phyloP scores from a whole-genome alignment of 768 basidiomycete genomes.

The Xerocomellus amylosporus region DNA sequence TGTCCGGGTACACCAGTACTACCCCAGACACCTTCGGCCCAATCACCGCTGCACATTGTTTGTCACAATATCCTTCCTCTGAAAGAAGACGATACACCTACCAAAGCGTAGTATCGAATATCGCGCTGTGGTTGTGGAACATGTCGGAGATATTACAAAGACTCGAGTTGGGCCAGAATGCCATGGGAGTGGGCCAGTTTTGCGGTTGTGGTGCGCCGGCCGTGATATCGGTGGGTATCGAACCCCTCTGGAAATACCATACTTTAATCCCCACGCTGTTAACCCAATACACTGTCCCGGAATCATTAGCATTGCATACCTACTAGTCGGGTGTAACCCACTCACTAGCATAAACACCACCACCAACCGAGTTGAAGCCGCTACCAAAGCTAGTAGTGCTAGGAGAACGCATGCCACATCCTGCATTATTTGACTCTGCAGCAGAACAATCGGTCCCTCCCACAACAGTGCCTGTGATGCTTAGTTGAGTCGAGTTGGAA shows the following conservation, averaged over 20 bases:
- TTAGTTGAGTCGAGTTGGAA: conserved; percentile 43
- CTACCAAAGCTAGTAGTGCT: conserved; percentile 70
- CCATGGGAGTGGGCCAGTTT: conserved; percentile 74
- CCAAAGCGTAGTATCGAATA: conserved; percentile 88
- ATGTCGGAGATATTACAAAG: conserved; percentile 73
- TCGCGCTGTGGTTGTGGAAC: conserved; percentile 73
- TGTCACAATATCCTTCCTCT: conserved; percentile 1
- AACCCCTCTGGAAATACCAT: conserved; percentile 76
- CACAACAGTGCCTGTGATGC: conserved; percentile 62
- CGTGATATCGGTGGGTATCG: conserved; percentile 75
- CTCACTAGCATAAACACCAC: conserved; percentile 90
- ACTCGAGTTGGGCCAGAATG: conserved; percentile 68
- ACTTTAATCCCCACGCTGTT: conserved; percentile 76
- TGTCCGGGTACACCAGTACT: conserved; percentile 76
- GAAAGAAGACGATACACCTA: conserved; percentile 28
- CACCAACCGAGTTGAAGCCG: conserved; percentile 80
- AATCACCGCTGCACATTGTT: conserved; percentile 63
- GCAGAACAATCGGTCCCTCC: conserved; percentile 73
- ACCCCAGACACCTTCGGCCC: conserved; percentile 83
- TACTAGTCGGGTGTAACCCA: conserved; percentile 12
- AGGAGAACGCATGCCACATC: conserved; percentile 74
- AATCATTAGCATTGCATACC: not conserved
- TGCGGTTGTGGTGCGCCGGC: conserved; percentile 71
- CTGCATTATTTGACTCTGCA: conserved; percentile 65
- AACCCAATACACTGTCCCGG: conserved; percentile 16